These are phyloP conservation scores for Populus hybrid DNA, from an alignment of 441 rosid genomes.

Conservation along the genomic window DNA sequence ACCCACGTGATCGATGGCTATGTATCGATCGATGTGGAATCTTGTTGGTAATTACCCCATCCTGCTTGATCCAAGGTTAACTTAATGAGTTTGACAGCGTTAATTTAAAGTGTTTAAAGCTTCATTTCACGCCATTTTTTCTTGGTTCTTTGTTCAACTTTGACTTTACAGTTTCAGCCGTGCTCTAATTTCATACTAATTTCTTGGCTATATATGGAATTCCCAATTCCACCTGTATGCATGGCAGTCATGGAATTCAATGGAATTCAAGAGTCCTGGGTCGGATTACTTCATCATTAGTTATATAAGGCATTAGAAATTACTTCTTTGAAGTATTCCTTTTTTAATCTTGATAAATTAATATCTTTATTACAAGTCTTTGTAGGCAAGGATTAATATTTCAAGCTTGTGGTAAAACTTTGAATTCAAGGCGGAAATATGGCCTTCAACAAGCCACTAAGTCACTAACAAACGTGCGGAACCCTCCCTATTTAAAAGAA, in stretches of 20 bases:
- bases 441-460: not conserved
- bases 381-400: not conserved
- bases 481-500: not conserved
- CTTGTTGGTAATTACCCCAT: slow-evolving; percentile 16
- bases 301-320: too few relatives aligned
- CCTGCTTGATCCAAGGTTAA: slow-evolving; percentile 10
- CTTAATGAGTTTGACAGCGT: not conserved
- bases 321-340: too few relatives aligned
- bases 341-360: too few relatives aligned
- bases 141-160: not conserved
- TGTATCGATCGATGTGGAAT: slow-evolving; percentile 34
- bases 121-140: not conserved
- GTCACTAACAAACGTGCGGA: not conserved
- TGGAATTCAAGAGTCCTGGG: too few relatives aligned
- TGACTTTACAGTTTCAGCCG: not conserved
- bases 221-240: too few relatives aligned
- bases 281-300: too few relatives aligned
- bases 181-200: not conserved
- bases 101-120: not conserved
- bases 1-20: slow-evolving; percentile 34
- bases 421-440: not conserved
- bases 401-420: too few relatives aligned
- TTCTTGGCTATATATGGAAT: too few relatives aligned
- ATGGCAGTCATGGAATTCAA: too few relatives aligned
- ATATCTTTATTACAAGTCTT: too few relatives aligned